Conservation (phyloP, 2,329 filamentous ascomycete species). For the Colletotrichum navitas region DNA sequence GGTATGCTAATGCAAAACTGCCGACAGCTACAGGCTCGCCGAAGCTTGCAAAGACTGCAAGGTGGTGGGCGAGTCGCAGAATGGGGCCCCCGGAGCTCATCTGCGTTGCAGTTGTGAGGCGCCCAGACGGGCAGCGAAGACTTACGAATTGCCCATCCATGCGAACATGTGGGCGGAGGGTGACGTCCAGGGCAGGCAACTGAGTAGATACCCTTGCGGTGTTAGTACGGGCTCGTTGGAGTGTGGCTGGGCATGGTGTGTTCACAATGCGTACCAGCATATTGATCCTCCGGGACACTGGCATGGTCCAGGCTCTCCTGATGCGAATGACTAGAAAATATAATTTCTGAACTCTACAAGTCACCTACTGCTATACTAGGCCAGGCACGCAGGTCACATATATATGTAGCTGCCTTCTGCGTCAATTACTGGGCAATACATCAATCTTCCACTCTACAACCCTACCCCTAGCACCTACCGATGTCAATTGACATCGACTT, state of each 20-base stretch:
- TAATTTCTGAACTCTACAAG: background rate
- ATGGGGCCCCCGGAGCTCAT: background rate
- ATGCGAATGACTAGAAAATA: background rate
- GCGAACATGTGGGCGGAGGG: background rate
- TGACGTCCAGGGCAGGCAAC: background rate
- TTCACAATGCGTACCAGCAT: background rate
- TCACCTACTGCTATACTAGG: no score
- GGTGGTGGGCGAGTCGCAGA: background rate
- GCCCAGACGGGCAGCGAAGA: background rate
- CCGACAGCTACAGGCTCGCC: constrained; percentile 4
- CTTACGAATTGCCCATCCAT: background rate
- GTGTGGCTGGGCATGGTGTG: background rate
- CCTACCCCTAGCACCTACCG: background rate
- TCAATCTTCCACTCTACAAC: no score
- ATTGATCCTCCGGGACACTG: background rate
- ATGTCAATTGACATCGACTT: background rate
- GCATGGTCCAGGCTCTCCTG: constrained; percentile 1
- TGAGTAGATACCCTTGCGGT: background rate
- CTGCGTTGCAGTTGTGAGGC: background rate
- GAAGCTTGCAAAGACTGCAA: background rate
- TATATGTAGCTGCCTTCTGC: no score
- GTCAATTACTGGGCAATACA: no score
- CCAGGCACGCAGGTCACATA: no score
- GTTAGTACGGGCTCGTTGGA: background rate
- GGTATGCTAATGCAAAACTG: background rate